These are phyloP conservation scores for Colletotrichum sp. DNA, from an alignment of 2,329 filamentous ascomycete genomes.

Conservation along the genomic window DNA sequence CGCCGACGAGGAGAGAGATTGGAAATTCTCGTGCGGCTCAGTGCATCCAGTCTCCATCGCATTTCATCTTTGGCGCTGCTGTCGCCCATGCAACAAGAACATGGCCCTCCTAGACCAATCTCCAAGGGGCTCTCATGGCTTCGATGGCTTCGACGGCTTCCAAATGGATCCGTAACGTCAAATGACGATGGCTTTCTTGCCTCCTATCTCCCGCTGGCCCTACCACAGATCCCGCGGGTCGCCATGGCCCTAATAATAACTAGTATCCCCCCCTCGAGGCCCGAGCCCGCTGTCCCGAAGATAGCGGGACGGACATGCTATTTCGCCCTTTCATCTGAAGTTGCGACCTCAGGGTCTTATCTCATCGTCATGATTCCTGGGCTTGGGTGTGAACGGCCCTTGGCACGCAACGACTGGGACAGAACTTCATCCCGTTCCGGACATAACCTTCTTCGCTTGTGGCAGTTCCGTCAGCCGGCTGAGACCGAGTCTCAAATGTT, in stretches of 20 bases:
- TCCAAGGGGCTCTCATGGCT: neutral
- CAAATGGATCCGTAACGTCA: neutral
- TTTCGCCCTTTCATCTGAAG: neutral
- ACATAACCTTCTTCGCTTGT: neutral
- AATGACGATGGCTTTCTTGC: neutral
- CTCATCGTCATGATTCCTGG: neutral
- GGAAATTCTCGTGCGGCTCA: neutral
- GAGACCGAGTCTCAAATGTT: conserved; percentile 13
- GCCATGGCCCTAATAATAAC: neutral
- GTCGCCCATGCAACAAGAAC: neutral
- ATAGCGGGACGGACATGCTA: neutral
- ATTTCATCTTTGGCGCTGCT: neutral
- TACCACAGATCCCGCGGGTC: neutral
- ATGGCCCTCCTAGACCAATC: neutral
- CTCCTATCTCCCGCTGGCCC: neutral
- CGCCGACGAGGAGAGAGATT: neutral
- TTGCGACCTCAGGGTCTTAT: neutral
- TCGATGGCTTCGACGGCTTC: neutral
- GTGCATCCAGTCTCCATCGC: neutral
- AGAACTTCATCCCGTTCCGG: neutral
- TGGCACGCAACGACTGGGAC: neutral
- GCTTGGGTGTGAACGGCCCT: neutral
- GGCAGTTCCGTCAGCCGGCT: neutral
- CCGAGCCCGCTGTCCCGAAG: neutral
- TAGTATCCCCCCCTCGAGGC: neutral